Evolutionary conservation across 108 stramenopile species (phyloP).

Genomic region (Nitzschia palea): DNA sequence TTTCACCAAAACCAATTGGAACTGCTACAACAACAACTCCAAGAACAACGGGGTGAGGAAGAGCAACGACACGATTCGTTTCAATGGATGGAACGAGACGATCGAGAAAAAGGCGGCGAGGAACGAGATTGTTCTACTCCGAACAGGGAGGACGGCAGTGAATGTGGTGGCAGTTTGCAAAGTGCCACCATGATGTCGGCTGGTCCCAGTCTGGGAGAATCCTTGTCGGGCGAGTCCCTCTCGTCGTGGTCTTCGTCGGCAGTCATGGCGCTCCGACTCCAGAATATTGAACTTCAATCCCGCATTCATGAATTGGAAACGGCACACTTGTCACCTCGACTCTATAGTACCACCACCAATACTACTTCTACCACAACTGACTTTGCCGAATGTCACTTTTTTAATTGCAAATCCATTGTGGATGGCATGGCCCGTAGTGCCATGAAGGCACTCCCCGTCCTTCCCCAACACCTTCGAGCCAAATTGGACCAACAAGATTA

Average conservation of each 20-base stretch:
- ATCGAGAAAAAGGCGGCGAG: background rate
- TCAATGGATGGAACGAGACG: background rate
- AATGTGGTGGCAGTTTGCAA: too few species aligned
- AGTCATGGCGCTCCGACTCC: background rate
- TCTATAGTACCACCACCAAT: background rate
- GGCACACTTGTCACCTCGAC: background rate
- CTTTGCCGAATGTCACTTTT: background rate
- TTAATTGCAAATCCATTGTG: background rate
- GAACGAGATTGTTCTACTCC: background rate
- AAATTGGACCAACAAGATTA: background rate
- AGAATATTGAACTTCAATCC: background rate
- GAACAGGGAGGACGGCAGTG: background rate
- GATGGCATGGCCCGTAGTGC: background rate
- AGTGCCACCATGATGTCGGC: too few species aligned
- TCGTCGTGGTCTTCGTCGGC: too few species aligned
- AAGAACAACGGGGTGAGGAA: background rate
- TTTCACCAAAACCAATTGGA: too few species aligned
- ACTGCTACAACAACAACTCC: too few species aligned
- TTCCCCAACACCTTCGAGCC: background rate
- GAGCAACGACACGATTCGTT: background rate
- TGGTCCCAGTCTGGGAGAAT: background rate
- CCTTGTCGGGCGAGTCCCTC: background rate
- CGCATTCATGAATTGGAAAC: background rate
- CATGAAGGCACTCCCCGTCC: background rate
- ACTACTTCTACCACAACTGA: background rate